Evolutionary conservation across 176 grass and related monocot species (phyloP), one percentile per base, ranked within the genome.

Genomic region (Pharus latifolius): DNA sequence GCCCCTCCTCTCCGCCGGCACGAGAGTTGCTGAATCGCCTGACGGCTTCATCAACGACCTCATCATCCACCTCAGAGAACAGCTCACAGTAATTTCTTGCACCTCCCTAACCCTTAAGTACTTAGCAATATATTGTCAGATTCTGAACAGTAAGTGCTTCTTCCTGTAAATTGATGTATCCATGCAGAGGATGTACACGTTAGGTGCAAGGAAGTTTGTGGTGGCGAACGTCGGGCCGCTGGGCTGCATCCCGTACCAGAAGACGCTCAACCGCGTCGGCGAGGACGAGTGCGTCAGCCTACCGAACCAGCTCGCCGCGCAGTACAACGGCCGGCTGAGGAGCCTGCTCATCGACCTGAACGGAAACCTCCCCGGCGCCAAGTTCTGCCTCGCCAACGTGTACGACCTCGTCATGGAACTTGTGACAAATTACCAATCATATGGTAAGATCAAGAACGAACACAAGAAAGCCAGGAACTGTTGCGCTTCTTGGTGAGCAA

Each of bases 221-320:
- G 68, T 99, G 47, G 81, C 82, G 5, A 99, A 99, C 52, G 95
- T 99, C 4, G 95, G 95, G 0, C 95, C 95, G 12, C 75, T 99
- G 30, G 95, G 95, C 0, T 99, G 95, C 95, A 99, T 99, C 71
- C 95, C 95, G 14, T 99, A 99, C 70, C 90, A 99, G 77, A 91
- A 91, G 81, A 88, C 95, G 10, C 66, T 99, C 12, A 99, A 99
- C 63, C 28, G 69, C 1, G 70, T 94, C 0, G 73, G 1, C 0
- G 74, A 81, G 49, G 29, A 53, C 46, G 79, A 99, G 78, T 99
- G 95, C 56, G 95, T 90, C 2, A 82, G 78, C 67, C 81, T 99
- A 51, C 95, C 95, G 5, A 99, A 94, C 65, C 84, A 85, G 65
- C 65, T 99, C 1, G 95, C 95, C 0, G 40, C 51, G 67, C 78